Evolutionary conservation across 2,329 filamentous ascomycete genomes (phyloP).

Genomic region (Venturia aucupariae): DNA sequence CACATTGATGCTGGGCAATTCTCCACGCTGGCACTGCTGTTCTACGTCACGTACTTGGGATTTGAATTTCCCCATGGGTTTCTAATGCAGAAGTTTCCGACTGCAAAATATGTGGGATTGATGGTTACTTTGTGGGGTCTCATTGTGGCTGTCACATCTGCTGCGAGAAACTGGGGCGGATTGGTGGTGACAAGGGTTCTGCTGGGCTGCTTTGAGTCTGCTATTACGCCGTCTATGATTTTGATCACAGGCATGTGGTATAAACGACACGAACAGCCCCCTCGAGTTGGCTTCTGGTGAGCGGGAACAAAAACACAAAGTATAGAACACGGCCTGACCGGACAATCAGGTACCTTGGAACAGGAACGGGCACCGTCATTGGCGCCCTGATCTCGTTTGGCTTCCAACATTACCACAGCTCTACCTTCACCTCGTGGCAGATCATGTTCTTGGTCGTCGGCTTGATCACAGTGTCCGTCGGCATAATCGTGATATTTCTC

Average conservation of each 20-base stretch:
- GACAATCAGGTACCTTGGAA: neutral
- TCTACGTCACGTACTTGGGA: conserved; percentile 22
- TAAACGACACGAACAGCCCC: conserved; percentile 29
- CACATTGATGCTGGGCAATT: conserved; percentile 27
- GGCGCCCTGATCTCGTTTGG: neutral
- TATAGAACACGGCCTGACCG: neutral
- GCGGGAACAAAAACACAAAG: neutral
- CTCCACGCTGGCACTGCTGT: conserved; percentile 15
- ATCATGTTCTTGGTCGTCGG: conserved; percentile 28
- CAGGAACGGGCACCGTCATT: neutral
- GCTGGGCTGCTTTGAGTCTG: conserved; percentile 25
- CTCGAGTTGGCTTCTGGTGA: conserved; percentile 24
- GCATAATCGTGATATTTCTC: conserved; percentile 23
- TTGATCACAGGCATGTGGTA: conserved; percentile 33
- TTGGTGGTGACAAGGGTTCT: conserved; percentile 24
- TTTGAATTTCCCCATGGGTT: conserved; percentile 18
- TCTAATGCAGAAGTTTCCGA: conserved; percentile 20
- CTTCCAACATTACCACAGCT: conserved; percentile 4
- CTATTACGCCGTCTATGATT: conserved; percentile 29
- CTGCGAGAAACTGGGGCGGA: conserved; percentile 22
- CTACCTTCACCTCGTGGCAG: conserved; percentile 3
- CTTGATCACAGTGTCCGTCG: conserved; percentile 27
- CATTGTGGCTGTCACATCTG: conserved; percentile 23
- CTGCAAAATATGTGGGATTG: conserved; percentile 25
- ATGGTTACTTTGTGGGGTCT: conserved; percentile 23